A percentile compares a stretch with the other conserved stretches of the same genome.
These are phyloP conservation scores for Epicoccum sorghinum DNA, from an alignment of 2,329 filamentous ascomycete species.

Conservation along the genomic window DNA sequence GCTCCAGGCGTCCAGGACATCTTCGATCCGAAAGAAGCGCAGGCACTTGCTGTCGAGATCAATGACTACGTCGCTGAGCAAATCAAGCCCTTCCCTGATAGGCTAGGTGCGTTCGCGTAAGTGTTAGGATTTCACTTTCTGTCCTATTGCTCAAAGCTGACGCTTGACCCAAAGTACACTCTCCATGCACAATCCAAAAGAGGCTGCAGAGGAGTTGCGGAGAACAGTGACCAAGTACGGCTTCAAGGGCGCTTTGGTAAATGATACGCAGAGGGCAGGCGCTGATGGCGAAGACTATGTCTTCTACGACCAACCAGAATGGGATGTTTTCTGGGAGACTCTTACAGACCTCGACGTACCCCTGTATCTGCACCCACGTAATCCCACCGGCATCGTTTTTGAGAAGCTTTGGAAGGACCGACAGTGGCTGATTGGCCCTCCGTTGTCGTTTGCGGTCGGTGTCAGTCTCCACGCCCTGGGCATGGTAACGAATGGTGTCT, in stretches of 20 bases:
- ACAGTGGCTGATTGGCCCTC: constrained; percentile 62
- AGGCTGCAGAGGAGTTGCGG: constrained; percentile 38
- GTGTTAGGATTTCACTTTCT: background rate
- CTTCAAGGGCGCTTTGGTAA: constrained; percentile 67
- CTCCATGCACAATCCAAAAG: constrained; percentile 42
- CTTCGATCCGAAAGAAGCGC: constrained; percentile 52
- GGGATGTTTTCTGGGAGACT: constrained; percentile 42
- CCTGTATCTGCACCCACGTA: constrained; percentile 44
- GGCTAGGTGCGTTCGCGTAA: constrained; percentile 46
- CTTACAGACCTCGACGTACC: constrained; percentile 35
- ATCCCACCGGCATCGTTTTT: constrained; percentile 50
- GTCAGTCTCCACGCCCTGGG: constrained; percentile 64
- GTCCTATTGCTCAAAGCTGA: background rate
- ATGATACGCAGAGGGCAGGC: constrained; percentile 43
- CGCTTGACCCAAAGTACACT: constrained; percentile 18
- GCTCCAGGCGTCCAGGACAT: constrained; percentile 58
- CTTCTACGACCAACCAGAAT: constrained; percentile 42
- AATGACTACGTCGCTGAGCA: constrained; percentile 55
- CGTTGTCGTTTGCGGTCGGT: constrained; percentile 49
- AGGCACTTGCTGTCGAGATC: constrained; percentile 53
- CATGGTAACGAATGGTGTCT: constrained; percentile 58
- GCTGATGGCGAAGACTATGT: constrained; percentile 36
- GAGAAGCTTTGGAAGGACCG: constrained; percentile 60
- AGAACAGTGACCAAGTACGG: constrained; percentile 51
- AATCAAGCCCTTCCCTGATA: constrained; percentile 51